These are phyloP conservation scores for Pichia sporocuriosa DNA, from an alignment of 805 yeast genomes.

Conservation along the genomic window DNA sequence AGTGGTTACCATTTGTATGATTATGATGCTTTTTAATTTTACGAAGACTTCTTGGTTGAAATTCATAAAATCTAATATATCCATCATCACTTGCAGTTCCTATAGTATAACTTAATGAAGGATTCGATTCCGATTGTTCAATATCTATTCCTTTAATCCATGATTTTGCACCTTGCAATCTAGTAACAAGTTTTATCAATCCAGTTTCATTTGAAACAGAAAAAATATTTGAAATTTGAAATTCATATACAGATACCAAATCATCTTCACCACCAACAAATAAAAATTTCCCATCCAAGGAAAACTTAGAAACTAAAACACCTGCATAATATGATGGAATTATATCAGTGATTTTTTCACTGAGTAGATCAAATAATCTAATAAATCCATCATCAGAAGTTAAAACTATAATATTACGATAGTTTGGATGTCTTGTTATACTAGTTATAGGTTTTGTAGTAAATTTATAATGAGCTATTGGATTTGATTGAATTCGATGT, in stretches of 20 bases:
- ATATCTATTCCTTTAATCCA: conserved; percentile 43
- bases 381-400: conserved; percentile 62
- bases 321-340: conserved; percentile 65
- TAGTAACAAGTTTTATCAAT: conserved; percentile 22
- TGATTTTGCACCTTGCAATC: conserved; percentile 43
- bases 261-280: conserved; percentile 53
- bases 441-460: conserved; percentile 52
- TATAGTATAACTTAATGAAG: conserved; percentile 36
- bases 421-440: conserved; percentile 37
- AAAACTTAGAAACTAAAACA: conserved; percentile 40
- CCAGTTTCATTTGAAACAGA: conserved; percentile 14
- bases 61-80: conserved; percentile 45
- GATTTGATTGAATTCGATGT: conserved; percentile 23
- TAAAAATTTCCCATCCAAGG: conserved; percentile 43
- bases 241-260: conserved; percentile 37
- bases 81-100: conserved; percentile 56
- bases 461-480: conserved; percentile 59
- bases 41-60: conserved; percentile 39
- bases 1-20: conserved; percentile 1
- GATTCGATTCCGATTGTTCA: conserved; percentile 32
- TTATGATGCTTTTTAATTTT: conserved; percentile 22
- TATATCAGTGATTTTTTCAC: conserved; percentile 42
- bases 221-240: conserved; percentile 12
- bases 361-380: conserved; percentile 45
- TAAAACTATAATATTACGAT: conserved; percentile 36